Base-by-base conservation (phyloP, 768 basidiomycete genomes). In the Galerina sulciceps region DNA sequence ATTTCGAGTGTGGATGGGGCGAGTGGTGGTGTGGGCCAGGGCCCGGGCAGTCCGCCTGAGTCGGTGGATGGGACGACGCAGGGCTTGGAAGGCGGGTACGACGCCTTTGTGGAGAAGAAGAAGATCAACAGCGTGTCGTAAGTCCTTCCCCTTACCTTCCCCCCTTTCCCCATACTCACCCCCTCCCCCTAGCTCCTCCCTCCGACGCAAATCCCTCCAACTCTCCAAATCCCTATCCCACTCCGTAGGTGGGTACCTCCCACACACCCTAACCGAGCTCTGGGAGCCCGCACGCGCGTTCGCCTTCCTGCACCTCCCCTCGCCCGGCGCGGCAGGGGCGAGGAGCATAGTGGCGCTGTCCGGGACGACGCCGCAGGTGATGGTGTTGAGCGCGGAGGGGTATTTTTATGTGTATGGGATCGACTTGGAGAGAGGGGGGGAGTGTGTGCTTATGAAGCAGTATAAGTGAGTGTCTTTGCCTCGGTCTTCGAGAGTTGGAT, bases 231-330 rank as follows among this genome's bases (percentile, higher is more conserved):
- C 80, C 45, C 70, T 94, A 42, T 88, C 91, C 0, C 81, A 88
- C n/a, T 88, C 90, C 3, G 80, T 94, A 15, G 92, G 94, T 14
- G 89, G 89, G 0, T 94, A 94, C 67, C 81, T 95, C 0, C 96
- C 96, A 0, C 91, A 89, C 63, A 89, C 93, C 1, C 73, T 99
- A 45, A 93, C 94, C 17, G 96, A 97, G 71, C 87, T 99, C 76
- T 99, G 96, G 95, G 97, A 99, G 66, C 97, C 97, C 0, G 83
- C 93, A 36, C 80, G 96, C 6, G 96, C 97, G 69, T 99, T 99
- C 69, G 97, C 96, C 0, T 96, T 84, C 71, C 76, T 96, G 57
- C 87, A 92, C 67, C 73, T 99, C 20, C 94, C 95, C 50, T 82
- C 87, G 6, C 76, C 84, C 59, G 89, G 94, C 3, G 86, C 88